Evolutionary conservation across 352 stramenopile genomes (phyloP).

Genomic region (Phytopythium mirpurense): DNA sequence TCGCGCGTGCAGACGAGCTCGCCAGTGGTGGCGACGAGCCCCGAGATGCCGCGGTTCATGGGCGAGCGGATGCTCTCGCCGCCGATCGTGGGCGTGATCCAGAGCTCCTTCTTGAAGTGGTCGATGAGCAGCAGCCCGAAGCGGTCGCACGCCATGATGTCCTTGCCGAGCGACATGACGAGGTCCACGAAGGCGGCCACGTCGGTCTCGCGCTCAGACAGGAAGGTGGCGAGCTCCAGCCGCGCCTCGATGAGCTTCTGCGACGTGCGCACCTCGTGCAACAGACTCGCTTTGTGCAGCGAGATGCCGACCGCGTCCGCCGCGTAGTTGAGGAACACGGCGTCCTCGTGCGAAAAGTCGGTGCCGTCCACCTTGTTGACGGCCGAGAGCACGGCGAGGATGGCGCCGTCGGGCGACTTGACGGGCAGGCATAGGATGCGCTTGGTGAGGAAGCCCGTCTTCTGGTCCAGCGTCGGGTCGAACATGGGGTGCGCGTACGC

Average conservation of each 20-base stretch:
- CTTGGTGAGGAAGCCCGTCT: slow-evolving; percentile 55
- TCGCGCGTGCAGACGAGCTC: slow-evolving; percentile 45
- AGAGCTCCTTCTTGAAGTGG: slow-evolving; percentile 63
- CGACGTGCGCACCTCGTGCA: slow-evolving; percentile 62
- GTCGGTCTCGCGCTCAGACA: slow-evolving; percentile 41
- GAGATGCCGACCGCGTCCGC: slow-evolving; percentile 63
- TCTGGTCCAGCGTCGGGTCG: slow-evolving; percentile 59
- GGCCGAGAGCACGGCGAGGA: slow-evolving; percentile 57
- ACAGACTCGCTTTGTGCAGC: slow-evolving; percentile 62
- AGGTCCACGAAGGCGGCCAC: slow-evolving; percentile 63
- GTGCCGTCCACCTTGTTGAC: slow-evolving; percentile 72
- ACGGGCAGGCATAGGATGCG: slow-evolving; percentile 62
- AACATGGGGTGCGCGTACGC: slow-evolving; percentile 59
- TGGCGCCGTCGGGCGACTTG: slow-evolving; percentile 45
- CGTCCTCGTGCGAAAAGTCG: slow-evolving; percentile 62
- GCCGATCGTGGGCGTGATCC: slow-evolving; percentile 49
- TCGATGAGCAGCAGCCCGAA: slow-evolving; percentile 63
- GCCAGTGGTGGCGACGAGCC: slow-evolving; percentile 43
- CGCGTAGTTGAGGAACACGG: slow-evolving; percentile 69
- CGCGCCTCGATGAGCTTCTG: slow-evolving; percentile 67
- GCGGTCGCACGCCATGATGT: slow-evolving; percentile 62
- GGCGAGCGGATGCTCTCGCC: slow-evolving; percentile 51
- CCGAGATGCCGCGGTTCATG: slow-evolving; percentile 59
- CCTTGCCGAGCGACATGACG: slow-evolving; percentile 68
- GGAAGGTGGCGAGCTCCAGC: slow-evolving; percentile 56